phyloP scores from a whole-genome alignment of 371 early-diverging fungal genomes.

The Mortierella sp. region DNA sequence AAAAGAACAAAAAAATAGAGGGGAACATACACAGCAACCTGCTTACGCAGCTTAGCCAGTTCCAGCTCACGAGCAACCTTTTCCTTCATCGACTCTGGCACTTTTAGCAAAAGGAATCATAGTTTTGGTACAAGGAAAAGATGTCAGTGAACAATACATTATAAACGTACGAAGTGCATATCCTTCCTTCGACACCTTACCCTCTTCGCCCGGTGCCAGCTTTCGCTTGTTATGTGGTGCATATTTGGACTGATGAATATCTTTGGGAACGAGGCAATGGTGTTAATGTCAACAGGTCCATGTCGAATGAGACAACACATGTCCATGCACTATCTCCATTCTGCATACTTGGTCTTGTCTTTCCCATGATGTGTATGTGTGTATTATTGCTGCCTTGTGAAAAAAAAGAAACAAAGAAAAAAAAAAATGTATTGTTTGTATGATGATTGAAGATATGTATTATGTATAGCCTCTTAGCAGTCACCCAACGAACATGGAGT shows the following conservation, averaged over 20 bases:
- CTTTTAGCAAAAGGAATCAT: conserved; percentile 3
- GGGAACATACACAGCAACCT: conserved; percentile 26
- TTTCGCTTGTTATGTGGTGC: conserved; percentile 51
- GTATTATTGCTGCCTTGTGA: background rate
- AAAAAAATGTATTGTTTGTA: conserved; percentile 7
- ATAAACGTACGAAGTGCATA: too few relatives aligned
- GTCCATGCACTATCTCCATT: background rate
- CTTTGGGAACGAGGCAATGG: too few relatives aligned
- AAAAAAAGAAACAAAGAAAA: conserved; percentile 6
- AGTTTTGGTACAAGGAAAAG: background rate
- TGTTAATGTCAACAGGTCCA: too few relatives aligned
- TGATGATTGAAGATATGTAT: background rate
- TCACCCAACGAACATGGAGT: too few relatives aligned
- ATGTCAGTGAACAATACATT: too few relatives aligned
- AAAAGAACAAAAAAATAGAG: background rate
- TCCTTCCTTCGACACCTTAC: too few relatives aligned
- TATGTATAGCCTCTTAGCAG: conserved; percentile 21
- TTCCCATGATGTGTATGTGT: conserved; percentile 34
- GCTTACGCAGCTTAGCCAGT: conserved; percentile 50
- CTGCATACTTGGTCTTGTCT: conserved; percentile 47
- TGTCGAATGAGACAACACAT: background rate
- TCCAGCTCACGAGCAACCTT: conserved; percentile 46
- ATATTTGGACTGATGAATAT: conserved; percentile 46
- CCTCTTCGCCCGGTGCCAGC: conserved; percentile 28
- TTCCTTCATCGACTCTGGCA: conserved; percentile 46